Base-by-base conservation (phyloP, 2,329 filamentous ascomycete species). In the Stachybotrys chartarum region DNA sequence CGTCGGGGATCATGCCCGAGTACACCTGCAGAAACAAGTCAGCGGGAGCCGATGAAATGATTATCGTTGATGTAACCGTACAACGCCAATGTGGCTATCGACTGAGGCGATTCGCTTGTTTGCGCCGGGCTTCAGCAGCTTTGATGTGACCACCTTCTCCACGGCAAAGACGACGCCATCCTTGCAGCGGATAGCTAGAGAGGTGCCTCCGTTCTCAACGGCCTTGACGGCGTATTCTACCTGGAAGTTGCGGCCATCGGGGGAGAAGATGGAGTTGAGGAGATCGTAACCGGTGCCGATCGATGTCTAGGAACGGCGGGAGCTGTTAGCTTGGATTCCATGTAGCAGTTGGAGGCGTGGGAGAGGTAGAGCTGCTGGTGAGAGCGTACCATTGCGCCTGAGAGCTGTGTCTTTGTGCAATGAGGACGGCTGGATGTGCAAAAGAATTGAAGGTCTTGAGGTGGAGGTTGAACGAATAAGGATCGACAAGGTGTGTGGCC, bases 211-310 rank as follows among this genome's bases (percentile, higher is more conserved):
- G 68, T 95, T 97, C 79, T 99, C 94, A 60, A 99, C 94, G 55
- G 94, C 94, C 81, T 99, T 99, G 66, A 95, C 88, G 64, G 94
- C 94, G 74, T 99, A 99, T 82, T 99, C 94, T 74, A 95, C 91
- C 77, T 99, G 94, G 76, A 99, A 99, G 76, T 99, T 99, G 66
- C 94, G 90, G 71, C 94, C 94, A 78, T 99, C 94, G 63, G 94
- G 94, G 51, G 94, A 97, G 82, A 97, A 99, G 80, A 97, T 95
- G 70, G 94, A 97, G 84, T 99, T 99, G 73, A 91, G 91, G 68
- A 99, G 88, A 85, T 99, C 94, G 79, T 99, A 99, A 70, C 94
- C 94, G 68, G 94, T 99, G 72, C 94, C 94, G 88, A 99, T 99
- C 71, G 94, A 99, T 70, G 94, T 99, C 94, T 99, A 64, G 53